These are phyloP conservation scores for Candida loeiensis DNA, from an alignment of 805 yeast species.

Conservation along the genomic window DNA sequence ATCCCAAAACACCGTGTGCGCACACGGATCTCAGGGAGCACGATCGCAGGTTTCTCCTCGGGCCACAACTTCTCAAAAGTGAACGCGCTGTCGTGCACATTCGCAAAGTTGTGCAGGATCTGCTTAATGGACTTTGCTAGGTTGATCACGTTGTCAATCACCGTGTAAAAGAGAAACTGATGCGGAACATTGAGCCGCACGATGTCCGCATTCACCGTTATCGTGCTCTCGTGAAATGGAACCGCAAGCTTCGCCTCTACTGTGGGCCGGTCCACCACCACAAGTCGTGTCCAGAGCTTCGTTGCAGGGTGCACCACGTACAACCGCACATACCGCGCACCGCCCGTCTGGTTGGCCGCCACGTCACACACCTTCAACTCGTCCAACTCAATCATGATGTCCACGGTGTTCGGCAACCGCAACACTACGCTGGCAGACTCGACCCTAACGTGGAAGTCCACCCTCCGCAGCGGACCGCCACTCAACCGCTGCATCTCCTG, in stretches of 20 bases:
- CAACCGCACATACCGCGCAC: slow-evolving; percentile 37
- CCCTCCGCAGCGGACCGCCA: slow-evolving; percentile 14
- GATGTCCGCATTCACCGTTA: slow-evolving; percentile 27
- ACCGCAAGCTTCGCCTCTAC: slow-evolving; percentile 15
- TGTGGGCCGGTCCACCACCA: slow-evolving; percentile 30
- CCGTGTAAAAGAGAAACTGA: slow-evolving; percentile 66
- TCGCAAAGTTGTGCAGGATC: slow-evolving; percentile 46
- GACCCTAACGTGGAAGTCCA: slow-evolving; percentile 29
- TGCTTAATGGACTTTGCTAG: slow-evolving; percentile 65
- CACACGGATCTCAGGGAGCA: slow-evolving; percentile 56
- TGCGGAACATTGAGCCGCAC: slow-evolving; percentile 64
- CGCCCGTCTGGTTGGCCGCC: slow-evolving; percentile 24
- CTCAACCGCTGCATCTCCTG: slow-evolving; percentile 23
- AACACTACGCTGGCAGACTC: slow-evolving; percentile 38
- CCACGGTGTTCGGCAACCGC: slow-evolving; percentile 45
- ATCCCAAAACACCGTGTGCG: slow-evolving; percentile 55
- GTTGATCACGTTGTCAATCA: slow-evolving; percentile 76
- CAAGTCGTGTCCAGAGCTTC: slow-evolving; percentile 37
- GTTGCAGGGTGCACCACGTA: slow-evolving; percentile 51
- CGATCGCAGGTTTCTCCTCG: slow-evolving; percentile 33
- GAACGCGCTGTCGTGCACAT: slow-evolving; percentile 18
- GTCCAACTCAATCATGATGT: slow-evolving; percentile 45
- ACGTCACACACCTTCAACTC: slow-evolving; percentile 24
- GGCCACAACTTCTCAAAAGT: slow-evolving; percentile 36
- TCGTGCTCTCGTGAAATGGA: slow-evolving; percentile 5